A percentile compares a stretch with the other conserved stretches of the same genome.
phyloP scores from a whole-genome alignment of 305 asterid species.

The Coffea humblotiana region DNA sequence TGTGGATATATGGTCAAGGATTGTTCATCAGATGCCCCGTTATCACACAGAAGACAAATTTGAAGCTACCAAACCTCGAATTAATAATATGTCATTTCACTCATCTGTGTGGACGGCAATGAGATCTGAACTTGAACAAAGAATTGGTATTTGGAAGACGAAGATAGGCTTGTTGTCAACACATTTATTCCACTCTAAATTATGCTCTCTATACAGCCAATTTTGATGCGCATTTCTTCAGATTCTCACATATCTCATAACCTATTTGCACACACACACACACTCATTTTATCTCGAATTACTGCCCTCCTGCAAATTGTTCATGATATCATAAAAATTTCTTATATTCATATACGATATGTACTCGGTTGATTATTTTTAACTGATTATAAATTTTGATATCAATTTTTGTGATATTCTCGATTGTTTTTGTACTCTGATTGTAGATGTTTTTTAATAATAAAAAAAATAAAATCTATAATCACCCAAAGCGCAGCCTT shows the following conservation, averaged over 20 bases:
- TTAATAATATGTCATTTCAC: neutral
- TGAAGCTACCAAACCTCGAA: slow-evolving; percentile 10
- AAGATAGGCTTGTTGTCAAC: neutral
- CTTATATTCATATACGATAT: no score
- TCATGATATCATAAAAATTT: no score
- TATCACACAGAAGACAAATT: slow-evolving; percentile 6
- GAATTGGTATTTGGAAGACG: neutral
- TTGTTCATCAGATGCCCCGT: neutral
- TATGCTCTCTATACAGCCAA: neutral
- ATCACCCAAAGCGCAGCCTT: no score
- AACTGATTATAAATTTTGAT: no score
- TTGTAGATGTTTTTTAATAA: no score
- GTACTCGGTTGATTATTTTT: no score
- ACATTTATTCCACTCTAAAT: neutral
- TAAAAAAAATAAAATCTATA: no score
- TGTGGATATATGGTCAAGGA: neutral
- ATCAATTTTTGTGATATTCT: no score
- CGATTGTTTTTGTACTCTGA: no score
- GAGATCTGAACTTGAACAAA: slow-evolving; percentile 1
- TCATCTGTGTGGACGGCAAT: neutral
- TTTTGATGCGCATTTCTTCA: neutral
- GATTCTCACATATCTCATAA: neutral
- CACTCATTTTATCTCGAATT: no score
- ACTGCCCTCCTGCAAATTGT: neutral
- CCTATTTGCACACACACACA: neutral